Evolutionary conservation across 768 basidiomycete species (phyloP).

Genomic region (Leccinum subtestaceum): DNA sequence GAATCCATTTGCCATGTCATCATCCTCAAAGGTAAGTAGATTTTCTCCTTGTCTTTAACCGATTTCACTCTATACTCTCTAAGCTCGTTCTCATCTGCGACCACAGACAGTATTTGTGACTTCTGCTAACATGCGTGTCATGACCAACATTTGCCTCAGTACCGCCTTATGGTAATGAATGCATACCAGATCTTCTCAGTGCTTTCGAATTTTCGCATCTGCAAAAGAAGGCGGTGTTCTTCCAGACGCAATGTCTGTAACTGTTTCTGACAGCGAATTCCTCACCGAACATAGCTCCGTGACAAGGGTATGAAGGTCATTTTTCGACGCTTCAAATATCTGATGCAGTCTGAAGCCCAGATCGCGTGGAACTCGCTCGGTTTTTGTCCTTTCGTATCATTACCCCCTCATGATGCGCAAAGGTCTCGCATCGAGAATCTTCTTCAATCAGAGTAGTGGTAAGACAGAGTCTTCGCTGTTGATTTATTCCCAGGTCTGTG

Average conservation of each 20-base stretch:
- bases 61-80: conserved; percentile 23
- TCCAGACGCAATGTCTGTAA: conserved; percentile 69
- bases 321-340: background rate
- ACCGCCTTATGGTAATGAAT: conserved; percentile 37
- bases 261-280: conserved; percentile 41
- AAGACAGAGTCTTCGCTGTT: conserved; percentile 70
- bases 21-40: conserved; percentile 34
- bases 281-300: conserved; percentile 51
- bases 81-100: conserved; percentile 43
- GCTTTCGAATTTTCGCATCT: conserved; percentile 74
- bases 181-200: conserved; percentile 51
- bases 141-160: conserved; percentile 41
- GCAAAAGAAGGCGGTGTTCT: conserved; percentile 42
- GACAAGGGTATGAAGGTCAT: conserved; percentile 21
- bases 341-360: conserved; percentile 35
- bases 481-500: conserved; percentile 72
- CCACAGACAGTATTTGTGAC: conserved; percentile 33
- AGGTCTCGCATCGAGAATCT: conserved; percentile 51
- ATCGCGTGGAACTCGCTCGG: conserved; percentile 53
- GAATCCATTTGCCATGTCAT: too few species aligned
- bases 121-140: background rate
- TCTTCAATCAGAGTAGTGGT: conserved; percentile 51
- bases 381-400: conserved; percentile 61
- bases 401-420: conserved; percentile 76
- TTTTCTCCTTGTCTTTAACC: conserved; percentile 36